Evolutionary conservation across 768 basidiomycete genomes (phyloP), one percentile per base, ranked within the genome.

Genomic region (Trametes maxima): DNA sequence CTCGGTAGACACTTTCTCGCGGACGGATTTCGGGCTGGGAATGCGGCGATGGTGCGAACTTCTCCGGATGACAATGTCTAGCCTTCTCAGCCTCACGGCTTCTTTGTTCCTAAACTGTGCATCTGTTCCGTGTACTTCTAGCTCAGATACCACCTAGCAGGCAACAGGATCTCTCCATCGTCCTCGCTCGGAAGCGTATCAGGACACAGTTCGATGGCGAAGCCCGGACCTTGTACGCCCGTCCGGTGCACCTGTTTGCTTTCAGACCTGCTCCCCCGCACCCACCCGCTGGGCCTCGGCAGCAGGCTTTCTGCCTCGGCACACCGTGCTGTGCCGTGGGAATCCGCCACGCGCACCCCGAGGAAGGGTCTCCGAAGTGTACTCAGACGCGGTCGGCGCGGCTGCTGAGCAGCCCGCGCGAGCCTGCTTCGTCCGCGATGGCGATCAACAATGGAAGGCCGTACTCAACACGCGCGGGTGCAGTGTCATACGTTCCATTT

Each of bases 71-170:
- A 19, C 57, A 35, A n/a, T 28, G 16, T 28, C 1, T 25, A 11
- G 35, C 35, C 17, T 55, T 56, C 46, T 42, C 48, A 36, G 48
- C 48, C 46, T 58, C 40, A n/a, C 57, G 45, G 28, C 40, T 58
- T 58, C 48, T 33, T 28, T 1, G 37, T 36, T 22, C 46, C 48
- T 51, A 13, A 35, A 8, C 43, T 28, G 19, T 28, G 11, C 57
- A 21, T 43, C 19, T 12, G 33, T 22, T 35, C 48, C 28, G 40
- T 50, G 48, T 58, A 43, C n/a, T 50, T 58, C 49, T 58, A 50
- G 57, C 39, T 58, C 17, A 33, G 57, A 50, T 58, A 50, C 40
- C 57, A 42, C 45, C 16, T 47, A 40, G 21, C 25, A 19, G 24
- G 56, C 35, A 21, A 57, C 28, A n/a, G 46, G 47, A 48, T 57